These are phyloP conservation scores for Vaccinium myrtillus DNA, from an alignment of 148 eudicot species.

Conservation along the genomic window DNA sequence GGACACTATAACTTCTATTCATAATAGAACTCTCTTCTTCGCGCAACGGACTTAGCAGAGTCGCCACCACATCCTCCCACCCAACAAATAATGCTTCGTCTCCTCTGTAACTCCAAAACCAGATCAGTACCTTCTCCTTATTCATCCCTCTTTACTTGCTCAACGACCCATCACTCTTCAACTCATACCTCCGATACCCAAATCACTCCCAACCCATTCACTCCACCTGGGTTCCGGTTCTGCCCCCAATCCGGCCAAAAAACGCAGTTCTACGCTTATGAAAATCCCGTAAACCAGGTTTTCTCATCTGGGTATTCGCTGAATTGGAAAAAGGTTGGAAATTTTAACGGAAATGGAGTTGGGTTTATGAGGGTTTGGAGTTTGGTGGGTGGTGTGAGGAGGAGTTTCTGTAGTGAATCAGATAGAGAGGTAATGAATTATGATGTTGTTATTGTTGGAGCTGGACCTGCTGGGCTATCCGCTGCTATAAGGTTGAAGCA, in stretches of 20 bases:
- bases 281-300: background rate
- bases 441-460: constrained; percentile 92
- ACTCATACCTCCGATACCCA: background rate
- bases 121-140: background rate
- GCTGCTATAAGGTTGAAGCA: constrained; percentile 92
- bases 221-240: background rate
- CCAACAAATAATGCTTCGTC: constrained; percentile 11
- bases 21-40: background rate
- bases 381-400: background rate
- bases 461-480: constrained; percentile 93
- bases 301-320: background rate
- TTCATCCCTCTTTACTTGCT: background rate
- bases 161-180: background rate
- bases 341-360: constrained; percentile 10
- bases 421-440: constrained; percentile 67
- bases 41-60: background rate
- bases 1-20: too few species aligned
- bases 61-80: background rate
- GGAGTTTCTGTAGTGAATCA: constrained; percentile 32
- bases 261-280: background rate
- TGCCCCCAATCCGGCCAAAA: background rate
- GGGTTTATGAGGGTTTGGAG: constrained; percentile 25
- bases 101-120: constrained; percentile 13
- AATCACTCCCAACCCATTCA: background rate
- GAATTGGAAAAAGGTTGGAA: background rate